Evolutionary conservation across 495 filamentous ascomycete species (phyloP), one percentile per base, ranked within the genome.

Genomic region (Xylona heveae): DNA sequence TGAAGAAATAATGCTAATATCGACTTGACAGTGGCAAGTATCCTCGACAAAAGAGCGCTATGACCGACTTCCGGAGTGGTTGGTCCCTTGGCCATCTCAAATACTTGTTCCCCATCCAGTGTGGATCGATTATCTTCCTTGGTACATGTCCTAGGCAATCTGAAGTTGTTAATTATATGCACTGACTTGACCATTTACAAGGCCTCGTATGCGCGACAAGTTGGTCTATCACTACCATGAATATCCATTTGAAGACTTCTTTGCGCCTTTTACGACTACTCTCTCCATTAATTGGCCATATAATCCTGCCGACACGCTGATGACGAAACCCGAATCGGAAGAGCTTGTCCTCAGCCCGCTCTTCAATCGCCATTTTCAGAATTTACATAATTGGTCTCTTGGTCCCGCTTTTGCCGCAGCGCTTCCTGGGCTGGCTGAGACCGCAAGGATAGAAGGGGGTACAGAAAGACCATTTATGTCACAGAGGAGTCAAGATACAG

Each of bases 111-210:
- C 64, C 1, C 79, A 90, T 50, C 74, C 78, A 0, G 60, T 61
- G 2, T 90, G 80, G 80, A 61, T 81, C 9, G 78, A 85, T 43
- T 62, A 81, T 46, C 36, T 85, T 5, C 75, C 77, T 1, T 90
- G 71, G 52, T 53, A 42, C 37, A 45, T 16, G 15, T 7, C 28
- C 28, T 9, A 9, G 21, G 8, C n/a, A n/a, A n/a, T n/a, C n/a
- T n/a, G n/a, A n/a, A n/a, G n/a, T n/a, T n/a, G n/a, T n/a, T n/a
- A n/a, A n/a, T n/a, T n/a, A n/a, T n/a, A n/a, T n/a, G n/a, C n/a
- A n/a, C n/a, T n/a, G n/a, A 16, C 24, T 29, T 29, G 1, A 5
- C 10, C 15, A 14, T 10, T 17, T 26, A 5, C 8, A 34, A 53
- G 47, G 56, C 77, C 76, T 0, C 52, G 47, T 6, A 75, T 84